Evolutionary conservation across 2,329 filamentous ascomycete species (phyloP).

Genomic region (Penicillium sp.): DNA sequence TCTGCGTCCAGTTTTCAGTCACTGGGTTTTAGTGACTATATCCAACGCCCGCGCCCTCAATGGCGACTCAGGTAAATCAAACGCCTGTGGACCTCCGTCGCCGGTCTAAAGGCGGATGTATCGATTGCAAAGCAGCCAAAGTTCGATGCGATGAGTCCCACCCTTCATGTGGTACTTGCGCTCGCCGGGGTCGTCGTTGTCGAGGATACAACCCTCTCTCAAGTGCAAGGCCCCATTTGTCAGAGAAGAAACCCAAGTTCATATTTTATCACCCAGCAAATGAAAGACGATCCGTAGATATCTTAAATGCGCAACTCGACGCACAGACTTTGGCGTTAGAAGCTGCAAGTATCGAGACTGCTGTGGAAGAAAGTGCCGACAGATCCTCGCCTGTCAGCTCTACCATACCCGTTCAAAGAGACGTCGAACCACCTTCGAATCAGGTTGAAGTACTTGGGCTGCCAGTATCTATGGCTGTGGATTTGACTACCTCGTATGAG

Average conservation of each 20-base stretch:
- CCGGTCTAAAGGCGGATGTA: slow-evolving; percentile 15
- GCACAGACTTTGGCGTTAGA: not conserved
- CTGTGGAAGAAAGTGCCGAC: not conserved
- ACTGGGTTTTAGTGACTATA: not conserved
- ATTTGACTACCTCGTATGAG: no score
- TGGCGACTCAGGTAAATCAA: not conserved
- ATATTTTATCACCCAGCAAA: not conserved
- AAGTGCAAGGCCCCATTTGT: not conserved
- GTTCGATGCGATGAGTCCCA: slow-evolving; percentile 17
- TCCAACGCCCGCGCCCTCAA: not conserved
- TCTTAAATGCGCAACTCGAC: not conserved
- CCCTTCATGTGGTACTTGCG: slow-evolving; percentile 30
- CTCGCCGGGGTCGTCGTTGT: slow-evolving; percentile 26
- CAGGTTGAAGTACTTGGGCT: not conserved
- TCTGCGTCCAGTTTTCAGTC: not conserved
- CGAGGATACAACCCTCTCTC: slow-evolving; percentile 21
- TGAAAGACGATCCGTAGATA: not conserved
- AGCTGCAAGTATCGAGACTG: not conserved
- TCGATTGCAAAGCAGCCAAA: slow-evolving; percentile 18
- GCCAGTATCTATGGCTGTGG: not conserved
- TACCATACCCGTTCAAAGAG: not conserved
- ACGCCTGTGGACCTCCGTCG: not conserved
- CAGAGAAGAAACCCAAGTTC: not conserved
- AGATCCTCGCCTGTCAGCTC: not conserved
- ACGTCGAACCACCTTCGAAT: not conserved